These are phyloP conservation scores for Hirschfeldia incana DNA, from an alignment of 345 rosid species.

Conservation along the genomic window DNA sequence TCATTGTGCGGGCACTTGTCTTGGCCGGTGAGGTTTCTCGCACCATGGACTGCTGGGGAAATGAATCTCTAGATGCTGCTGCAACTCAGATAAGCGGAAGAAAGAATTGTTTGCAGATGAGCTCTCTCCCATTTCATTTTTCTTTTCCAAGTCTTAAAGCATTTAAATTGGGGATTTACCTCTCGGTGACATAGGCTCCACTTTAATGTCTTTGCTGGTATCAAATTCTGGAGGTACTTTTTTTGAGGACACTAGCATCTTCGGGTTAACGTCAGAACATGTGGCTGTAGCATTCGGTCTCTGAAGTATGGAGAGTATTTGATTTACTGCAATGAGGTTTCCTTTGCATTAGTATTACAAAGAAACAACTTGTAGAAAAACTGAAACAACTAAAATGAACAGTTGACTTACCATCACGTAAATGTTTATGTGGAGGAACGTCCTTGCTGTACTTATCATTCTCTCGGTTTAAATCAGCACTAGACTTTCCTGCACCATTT, in stretches of 20 bases:
- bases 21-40: slow-evolving; percentile 9
- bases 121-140: not conserved
- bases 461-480: slow-evolving; percentile 30
- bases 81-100: not conserved
- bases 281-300: slow-evolving; percentile 43
- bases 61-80: slow-evolving; percentile 17
- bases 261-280: slow-evolving; percentile 24
- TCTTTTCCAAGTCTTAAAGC: not conserved
- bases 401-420: slow-evolving; percentile 55
- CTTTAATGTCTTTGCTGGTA: slow-evolving; percentile 15
- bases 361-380: not conserved
- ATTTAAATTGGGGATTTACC: slow-evolving; percentile 21
- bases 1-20: slow-evolving; percentile 20
- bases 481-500: slow-evolving; percentile 33
- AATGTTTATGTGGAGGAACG: slow-evolving; percentile 43
- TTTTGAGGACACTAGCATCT: slow-evolving; percentile 24
- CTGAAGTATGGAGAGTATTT: slow-evolving; percentile 67
- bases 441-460: slow-evolving; percentile 35
- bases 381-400: not conserved
- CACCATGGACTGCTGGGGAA: slow-evolving; percentile 13
- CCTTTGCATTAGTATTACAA: not conserved
- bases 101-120: slow-evolving; percentile 7
- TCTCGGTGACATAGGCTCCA: slow-evolving; percentile 28
- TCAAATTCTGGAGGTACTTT: slow-evolving; percentile 40
- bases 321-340: slow-evolving; percentile 47